Evolutionary conservation across 768 basidiomycete genomes (phyloP), one percentile per base, ranked within the genome.

Genomic region (Pulveroboletus sp.): DNA sequence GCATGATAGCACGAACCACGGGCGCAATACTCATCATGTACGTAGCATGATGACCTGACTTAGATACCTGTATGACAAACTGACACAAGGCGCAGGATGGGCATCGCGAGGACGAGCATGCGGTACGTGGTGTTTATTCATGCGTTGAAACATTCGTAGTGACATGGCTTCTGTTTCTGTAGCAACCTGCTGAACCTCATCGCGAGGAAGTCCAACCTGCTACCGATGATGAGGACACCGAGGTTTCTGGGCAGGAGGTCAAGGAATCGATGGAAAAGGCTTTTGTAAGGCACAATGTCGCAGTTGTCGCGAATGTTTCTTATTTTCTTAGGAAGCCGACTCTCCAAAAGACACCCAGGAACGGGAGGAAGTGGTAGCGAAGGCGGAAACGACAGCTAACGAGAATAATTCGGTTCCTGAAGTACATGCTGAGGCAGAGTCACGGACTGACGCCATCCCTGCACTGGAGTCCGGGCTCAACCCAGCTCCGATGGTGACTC

Each of bases 271-370:
- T 63, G 22, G 55, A 59, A 50, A 55, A 49, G 35, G 62, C 58
- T 11, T 51, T 55, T 6, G 67, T 68, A 30, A 46, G 69, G 54
- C 27, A 40, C 32, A 2, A 26, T 27, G 24, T 47, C 46, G n/a
- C 24, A 4, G 17, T 39, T 20, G 9, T 49, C 29, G 44, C 5
- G 31, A 20, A 27, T 32, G 7, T 6, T 30, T 37, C 30, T 54
- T 29, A 58, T 51, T 51, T 45, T 30, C 20, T 22, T 38, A 71
- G 69, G 55, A 56, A 22, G 43, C 52, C 22, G 70, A 70, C 49
- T 61, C 70, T 42, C 65, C 69, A 14, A 69, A 60, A 37, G 58
- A 62, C 19, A 61, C 69, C n/a, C 57, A 65, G 49, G 56, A 49
- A 49, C 52, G 26, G 16, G 66, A 71, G 37, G 63, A 61, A 30